A percentile compares a stretch with the other conserved stretches of the same genome.
These are phyloP conservation scores for Glaciozyma antarctica DNA, from an alignment of 768 basidiomycete genomes.

Conservation along the genomic window DNA sequence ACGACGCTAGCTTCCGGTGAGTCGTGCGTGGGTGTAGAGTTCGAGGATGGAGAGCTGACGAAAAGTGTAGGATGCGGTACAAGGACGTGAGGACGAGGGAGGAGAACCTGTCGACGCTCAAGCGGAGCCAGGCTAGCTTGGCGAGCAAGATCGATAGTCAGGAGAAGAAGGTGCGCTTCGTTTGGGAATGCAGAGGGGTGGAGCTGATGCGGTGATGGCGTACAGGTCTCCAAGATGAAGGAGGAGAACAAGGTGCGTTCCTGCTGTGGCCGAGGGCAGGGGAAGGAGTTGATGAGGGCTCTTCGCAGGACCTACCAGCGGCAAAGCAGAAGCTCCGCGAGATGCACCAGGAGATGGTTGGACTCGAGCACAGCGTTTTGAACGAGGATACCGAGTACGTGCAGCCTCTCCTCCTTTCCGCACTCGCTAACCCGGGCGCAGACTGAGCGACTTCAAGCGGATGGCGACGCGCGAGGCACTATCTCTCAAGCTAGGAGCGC, in stretches of 20 bases:
- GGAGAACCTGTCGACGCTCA: slow-evolving; percentile 39
- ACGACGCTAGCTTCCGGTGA: slow-evolving; percentile 26
- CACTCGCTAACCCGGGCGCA: slow-evolving; percentile 9
- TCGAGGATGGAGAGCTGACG: slow-evolving; percentile 22
- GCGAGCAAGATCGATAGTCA: slow-evolving; percentile 40
- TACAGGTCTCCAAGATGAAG: slow-evolving; percentile 40
- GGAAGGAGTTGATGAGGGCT: background rate
- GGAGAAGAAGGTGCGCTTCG: slow-evolving; percentile 39
- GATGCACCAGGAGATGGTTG: slow-evolving; percentile 41
- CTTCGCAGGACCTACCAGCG: slow-evolving; percentile 35
- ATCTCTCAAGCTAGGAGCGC: slow-evolving; percentile 41
- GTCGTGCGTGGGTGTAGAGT: background rate
- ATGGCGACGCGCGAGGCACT: slow-evolving; percentile 40
- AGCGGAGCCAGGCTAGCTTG: slow-evolving; percentile 38
- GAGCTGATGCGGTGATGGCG: background rate
- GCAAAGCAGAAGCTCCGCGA: slow-evolving; percentile 40
- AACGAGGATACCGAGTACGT: slow-evolving; percentile 31
- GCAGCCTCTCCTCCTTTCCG: too few relatives aligned
- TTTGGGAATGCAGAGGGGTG: background rate
- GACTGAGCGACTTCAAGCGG: slow-evolving; percentile 43
- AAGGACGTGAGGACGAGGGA: slow-evolving; percentile 43
- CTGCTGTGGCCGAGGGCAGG: background rate
- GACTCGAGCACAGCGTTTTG: slow-evolving; percentile 31
- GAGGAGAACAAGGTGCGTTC: slow-evolving; percentile 41
- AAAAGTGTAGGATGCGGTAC: slow-evolving; percentile 35